Evolutionary conservation across 768 basidiomycete species (phyloP), one percentile per base, ranked within the genome.

Genomic region (Naganishia antarctica): DNA sequence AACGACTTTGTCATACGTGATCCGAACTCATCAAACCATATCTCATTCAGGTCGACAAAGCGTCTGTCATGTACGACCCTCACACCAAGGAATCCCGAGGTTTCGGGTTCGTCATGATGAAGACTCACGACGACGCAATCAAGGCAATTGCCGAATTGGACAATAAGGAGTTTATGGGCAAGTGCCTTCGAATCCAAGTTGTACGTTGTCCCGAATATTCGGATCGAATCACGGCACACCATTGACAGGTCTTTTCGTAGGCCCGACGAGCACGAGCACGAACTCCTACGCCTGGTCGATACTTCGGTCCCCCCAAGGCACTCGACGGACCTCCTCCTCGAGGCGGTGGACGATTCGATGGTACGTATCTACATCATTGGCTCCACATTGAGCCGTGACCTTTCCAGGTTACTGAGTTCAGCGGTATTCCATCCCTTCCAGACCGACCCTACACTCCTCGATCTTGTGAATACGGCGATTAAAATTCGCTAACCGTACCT

Each of bases 291-390:
- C 94, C 94, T 3, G 94, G 94, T 28, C 81, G 88, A 60, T 99
- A 99, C 83, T 90, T 89, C 67, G 93, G 91, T 0, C 90, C 91
- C 49, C 90, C 91, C 46, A 91, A 93, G 80, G 83, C 89, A 41
- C 79, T 81, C 65, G 86, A 87, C 61, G 68, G 69, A 12, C 58
- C 65, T 37, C 60, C 66, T 18, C 49, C 53, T 32, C 63, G 69
- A 25, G 53, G 63, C 44, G 68, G 69, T 63, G 69, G 70, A 31
- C 51, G 60, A 45, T 61, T 62, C 58, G 65, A 65, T 31, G 61
- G 45, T 48, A 50, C 21, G 61, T 44, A 40, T 31, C 26, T 16
- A 23, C 23, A 1, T 13, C 26, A 25, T 37, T 23, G 76, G 87
- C 86, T 70, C 64, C 83, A n/a, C n/a, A n/a, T n/a, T n/a, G n/a